phyloP scores from a whole-genome alignment of 2,329 filamentous ascomycete species.

The Tolypocladium pustulatum region DNA sequence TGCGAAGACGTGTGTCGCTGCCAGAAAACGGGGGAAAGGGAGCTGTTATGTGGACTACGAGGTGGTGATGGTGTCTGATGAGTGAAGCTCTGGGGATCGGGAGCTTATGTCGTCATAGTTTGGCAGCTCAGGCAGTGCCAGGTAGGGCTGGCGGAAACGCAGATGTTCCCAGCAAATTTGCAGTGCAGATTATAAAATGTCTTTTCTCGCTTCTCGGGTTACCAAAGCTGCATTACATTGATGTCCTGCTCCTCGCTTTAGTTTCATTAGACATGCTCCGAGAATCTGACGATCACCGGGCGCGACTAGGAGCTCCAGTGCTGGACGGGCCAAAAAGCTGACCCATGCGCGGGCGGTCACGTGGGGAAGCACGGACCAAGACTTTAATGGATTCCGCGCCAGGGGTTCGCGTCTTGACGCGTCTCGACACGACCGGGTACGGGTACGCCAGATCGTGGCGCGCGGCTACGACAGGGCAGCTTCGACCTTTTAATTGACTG shows the following conservation, averaged over 20 bases:
- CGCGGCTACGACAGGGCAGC: neutral
- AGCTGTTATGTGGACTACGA: neutral
- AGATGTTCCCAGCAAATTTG: too few relatives aligned
- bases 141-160: neutral
- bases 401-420: constrained; percentile 19
- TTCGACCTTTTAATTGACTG: constrained; percentile 1
- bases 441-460: constrained; percentile 7
- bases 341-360: neutral
- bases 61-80: neutral
- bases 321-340: neutral
- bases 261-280: neutral
- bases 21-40: neutral
- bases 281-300: neutral
- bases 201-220: too few relatives aligned
- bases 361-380: constrained; percentile 13
- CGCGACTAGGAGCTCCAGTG: neutral
- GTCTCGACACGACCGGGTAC: constrained; percentile 8
- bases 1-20: neutral
- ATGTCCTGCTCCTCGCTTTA: neutral
- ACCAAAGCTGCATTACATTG: too few relatives aligned
- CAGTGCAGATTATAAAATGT: neutral
- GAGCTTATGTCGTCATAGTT: neutral
- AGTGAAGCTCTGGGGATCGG: neutral
- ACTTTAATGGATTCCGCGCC: constrained; percentile 19
- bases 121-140: neutral